A percentile compares a stretch with the other conserved stretches of the same genome.
These are phyloP conservation scores for Adenanthera pavonina DNA, from an alignment of 306 rosid species.

Conservation along the genomic window DNA sequence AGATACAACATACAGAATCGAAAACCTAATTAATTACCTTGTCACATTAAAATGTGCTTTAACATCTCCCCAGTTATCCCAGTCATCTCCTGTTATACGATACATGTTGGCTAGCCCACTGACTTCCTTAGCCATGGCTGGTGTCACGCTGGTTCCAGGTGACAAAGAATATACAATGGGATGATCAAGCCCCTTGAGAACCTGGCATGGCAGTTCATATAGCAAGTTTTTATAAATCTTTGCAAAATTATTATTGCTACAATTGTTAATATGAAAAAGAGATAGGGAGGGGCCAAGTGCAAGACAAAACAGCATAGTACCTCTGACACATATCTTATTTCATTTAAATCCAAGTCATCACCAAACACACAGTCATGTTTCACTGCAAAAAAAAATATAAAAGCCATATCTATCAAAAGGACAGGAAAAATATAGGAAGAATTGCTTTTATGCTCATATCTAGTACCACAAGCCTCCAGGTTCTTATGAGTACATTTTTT, in stretches of 20 bases:
- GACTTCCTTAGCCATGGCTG: constrained; percentile 76
- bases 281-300: constrained; percentile 11
- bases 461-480: constrained; percentile 11
- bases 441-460: constrained; percentile 4
- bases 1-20: constrained; percentile 13
- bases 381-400: constrained; percentile 60
- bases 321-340: constrained; percentile 79
- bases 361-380: constrained; percentile 98
- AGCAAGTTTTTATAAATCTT: constrained; percentile 18
- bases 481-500: neutral
- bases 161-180: constrained; percentile 82
- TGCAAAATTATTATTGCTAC: constrained; percentile 15
- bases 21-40: constrained; percentile 60
- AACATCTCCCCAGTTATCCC: constrained; percentile 87
- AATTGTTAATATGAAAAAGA: constrained; percentile 18
- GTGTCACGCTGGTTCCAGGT: constrained; percentile 85
- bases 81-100: constrained; percentile 92
- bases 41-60: constrained; percentile 72
- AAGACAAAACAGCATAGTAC: constrained; percentile 46
- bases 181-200: constrained; percentile 67
- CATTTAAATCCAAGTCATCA: constrained; percentile 79
- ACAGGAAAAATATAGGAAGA: neutral
- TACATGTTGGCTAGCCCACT: constrained; percentile 86
- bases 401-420: constrained; percentile 35
- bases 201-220: constrained; percentile 49